Evolutionary conservation across 1,284 basidiomycete species (phyloP), one percentile per base, ranked within the genome.

Genomic region (Grifola frondosa): DNA sequence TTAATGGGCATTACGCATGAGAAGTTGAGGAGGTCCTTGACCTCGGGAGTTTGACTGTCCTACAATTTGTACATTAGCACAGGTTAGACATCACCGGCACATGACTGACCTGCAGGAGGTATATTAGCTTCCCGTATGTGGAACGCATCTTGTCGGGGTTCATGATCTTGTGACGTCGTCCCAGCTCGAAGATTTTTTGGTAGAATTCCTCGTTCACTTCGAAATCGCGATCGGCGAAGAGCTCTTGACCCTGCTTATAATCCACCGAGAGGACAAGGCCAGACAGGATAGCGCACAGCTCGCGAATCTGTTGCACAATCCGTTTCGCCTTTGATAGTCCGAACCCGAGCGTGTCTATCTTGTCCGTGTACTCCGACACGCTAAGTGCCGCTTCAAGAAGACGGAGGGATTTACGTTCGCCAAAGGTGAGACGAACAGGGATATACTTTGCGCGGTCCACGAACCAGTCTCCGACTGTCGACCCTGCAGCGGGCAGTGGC

Each of bases 101-200:
- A 36, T 9, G 11, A 33, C 68, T 51, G 48, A 85, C 84, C 75
- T 89, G 86, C 23, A 89, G 73, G 42, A 90, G 66, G 62, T 91
- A 91, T 26, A 91, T 83, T 40, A 91, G 67, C 57, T 91, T 91
- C 15, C 88, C 88, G 50, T 91, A 91, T 3, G 86, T 90, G 15
- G 84, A 81, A n/a, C 88, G 75, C 88, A 91, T 90, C 58, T 73
- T 89, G 59, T 90, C 87, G 0, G 87, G 85, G 56, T 89, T 90
- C 83, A 85, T 89, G 56, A 90, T 89, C 62, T 91, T 91, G 59
- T 90, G 85, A 41, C 88, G 73, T 42, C 88, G 70, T n/a, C 87
- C 86, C 25, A 90, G 71, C 65, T 89, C 85, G 51, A 89, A 88
- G 16, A 89, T 74, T 15, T 71, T 63, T 56, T 88, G 84, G 57